phyloP scores from a whole-genome alignment of 2,329 filamentous ascomycete genomes.

The Verticillium zaregamsianum region DNA sequence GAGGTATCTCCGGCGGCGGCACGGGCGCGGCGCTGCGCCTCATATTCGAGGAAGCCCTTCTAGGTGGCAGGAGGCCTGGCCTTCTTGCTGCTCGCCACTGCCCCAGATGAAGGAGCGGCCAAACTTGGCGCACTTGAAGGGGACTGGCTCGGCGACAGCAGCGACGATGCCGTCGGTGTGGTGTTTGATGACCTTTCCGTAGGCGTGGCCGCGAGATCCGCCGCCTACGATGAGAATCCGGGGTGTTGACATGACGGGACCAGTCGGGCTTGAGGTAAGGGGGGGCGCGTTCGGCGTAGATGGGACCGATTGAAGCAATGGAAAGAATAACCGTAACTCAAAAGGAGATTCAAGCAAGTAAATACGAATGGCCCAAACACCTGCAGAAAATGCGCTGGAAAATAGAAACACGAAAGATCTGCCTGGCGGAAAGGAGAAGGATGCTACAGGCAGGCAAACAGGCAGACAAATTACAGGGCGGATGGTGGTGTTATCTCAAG shows the following conservation, averaged over 20 bases:
- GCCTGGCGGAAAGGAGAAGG: too few species aligned
- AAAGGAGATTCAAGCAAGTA: too few species aligned
- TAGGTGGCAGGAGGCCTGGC: conserved; percentile 71
- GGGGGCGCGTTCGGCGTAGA: too few species aligned
- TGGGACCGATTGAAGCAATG: too few species aligned
- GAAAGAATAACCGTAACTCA: too few species aligned
- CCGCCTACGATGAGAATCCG: conserved; percentile 79
- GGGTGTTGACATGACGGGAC: conserved; percentile 44
- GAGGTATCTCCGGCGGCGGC: conserved; percentile 42
- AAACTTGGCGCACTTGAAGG: conserved; percentile 70
- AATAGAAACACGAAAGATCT: too few species aligned
- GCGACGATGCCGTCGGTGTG: conserved; percentile 65
- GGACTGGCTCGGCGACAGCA: conserved; percentile 76
- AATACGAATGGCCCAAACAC: too few species aligned
- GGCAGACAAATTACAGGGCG: too few species aligned
- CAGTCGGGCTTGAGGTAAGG: too few species aligned
- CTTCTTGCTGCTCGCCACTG: conserved; percentile 23
- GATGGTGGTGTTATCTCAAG: too few species aligned
- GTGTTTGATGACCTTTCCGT: conserved; percentile 64
- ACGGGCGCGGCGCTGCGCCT: conserved; percentile 55
- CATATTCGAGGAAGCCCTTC: conserved; percentile 72
- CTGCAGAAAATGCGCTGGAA: too few species aligned
- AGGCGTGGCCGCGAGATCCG: conserved; percentile 72
- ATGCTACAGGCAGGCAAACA: too few species aligned
- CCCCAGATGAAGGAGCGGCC: conserved; percentile 73